These are phyloP conservation scores for Fusarium xyrophilum DNA, from an alignment of 2,329 filamentous ascomycete species.

Conservation along the genomic window DNA sequence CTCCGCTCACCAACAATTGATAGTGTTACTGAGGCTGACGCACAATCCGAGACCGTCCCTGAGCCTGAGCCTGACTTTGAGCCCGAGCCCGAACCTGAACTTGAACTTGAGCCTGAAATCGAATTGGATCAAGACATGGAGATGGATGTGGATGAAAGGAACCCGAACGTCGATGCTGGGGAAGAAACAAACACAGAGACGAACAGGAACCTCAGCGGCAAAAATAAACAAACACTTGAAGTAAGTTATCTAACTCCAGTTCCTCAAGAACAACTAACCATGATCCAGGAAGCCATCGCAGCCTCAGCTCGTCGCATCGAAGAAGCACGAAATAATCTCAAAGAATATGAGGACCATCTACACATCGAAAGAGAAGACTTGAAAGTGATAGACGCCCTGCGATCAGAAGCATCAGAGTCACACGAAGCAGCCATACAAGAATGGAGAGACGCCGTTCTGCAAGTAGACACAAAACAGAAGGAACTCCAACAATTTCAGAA, in stretches of 20 bases:
- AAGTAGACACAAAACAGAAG: not conserved
- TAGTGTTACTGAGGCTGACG: not conserved
- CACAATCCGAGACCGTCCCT: not conserved
- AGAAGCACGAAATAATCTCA: not conserved
- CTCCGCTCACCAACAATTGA: not conserved
- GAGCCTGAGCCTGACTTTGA: not conserved
- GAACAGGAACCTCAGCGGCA: not conserved
- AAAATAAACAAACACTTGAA: not conserved
- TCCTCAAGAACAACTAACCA: not conserved
- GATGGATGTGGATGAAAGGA: conserved; percentile 1
- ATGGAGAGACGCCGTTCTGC: not conserved
- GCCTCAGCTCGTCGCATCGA: not conserved
- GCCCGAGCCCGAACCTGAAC: not conserved
- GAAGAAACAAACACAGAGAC: not conserved
- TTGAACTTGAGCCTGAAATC: not conserved
- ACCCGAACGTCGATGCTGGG: not conserved
- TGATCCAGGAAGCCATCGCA: not conserved
- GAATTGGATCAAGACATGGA: not conserved
- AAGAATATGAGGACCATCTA: not conserved
- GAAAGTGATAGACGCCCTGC: not conserved
- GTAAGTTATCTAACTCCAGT: not conserved
- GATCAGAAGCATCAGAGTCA: not conserved
- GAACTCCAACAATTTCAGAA: not conserved
- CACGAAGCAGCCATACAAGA: not conserved
- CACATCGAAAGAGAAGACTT: not conserved